Conservation (phyloP, 257 asterid genomes). For the Ophiorrhiza pumila region DNA sequence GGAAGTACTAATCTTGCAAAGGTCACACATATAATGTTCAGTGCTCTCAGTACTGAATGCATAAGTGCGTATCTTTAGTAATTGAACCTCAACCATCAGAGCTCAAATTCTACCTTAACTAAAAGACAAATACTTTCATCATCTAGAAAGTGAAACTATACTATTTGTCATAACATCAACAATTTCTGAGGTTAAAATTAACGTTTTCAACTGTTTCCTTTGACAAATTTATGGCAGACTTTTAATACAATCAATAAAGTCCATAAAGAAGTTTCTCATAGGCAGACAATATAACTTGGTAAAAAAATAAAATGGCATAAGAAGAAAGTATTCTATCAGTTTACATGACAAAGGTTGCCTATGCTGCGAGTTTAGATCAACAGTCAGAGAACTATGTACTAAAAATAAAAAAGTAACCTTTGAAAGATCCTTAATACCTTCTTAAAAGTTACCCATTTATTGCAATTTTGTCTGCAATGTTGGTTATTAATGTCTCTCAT, state of each 20-base stretch:
- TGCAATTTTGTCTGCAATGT: neutral
- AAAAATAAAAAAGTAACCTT: no score
- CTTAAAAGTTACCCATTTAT: neutral
- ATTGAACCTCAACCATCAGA: slow-evolving; percentile 2
- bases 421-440: neutral
- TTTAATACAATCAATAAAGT: neutral
- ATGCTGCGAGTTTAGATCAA: no score
- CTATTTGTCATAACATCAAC: neutral
- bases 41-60: neutral
- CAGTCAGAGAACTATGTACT: no score
- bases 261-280: neutral
- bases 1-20: neutral
- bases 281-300: neutral
- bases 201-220: neutral
- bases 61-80: neutral
- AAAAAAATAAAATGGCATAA: neutral
- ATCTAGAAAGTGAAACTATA: neutral
- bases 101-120: neutral
- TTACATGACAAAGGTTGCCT: neutral
- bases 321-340: neutral
- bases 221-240: neutral
- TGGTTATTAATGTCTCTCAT: neutral
- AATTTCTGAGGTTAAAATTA: neutral
- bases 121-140: neutral
- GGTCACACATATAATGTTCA: neutral